Evolutionary conservation across 2,329 filamentous ascomycete species (phyloP), one percentile per base, ranked within the genome.

Genomic region (Aspergillus tanneri): DNA sequence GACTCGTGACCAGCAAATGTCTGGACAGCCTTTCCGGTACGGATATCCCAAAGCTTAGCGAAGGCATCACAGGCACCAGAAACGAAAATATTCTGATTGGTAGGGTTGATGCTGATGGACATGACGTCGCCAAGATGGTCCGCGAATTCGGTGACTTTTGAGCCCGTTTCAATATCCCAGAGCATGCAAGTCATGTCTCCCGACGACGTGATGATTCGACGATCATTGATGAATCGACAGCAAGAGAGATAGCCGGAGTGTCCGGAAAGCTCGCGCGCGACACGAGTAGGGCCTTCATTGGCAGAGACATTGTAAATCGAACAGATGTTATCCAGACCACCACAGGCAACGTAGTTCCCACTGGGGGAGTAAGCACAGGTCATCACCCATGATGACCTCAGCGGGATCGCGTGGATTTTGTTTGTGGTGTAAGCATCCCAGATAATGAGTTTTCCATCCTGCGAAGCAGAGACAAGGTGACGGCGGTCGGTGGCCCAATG

Each of bases 151-250:
- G 91, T 95, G 34, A 96, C 88, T 77, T 96, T 96, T 58, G 91
- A 90, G 48, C 93, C 93, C 0, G 92, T 95, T 75, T 99, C 93
- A 57, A 99, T 92, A 77, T 99, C 93, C 93, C 93, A 99, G 67
- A 97, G 88, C 86, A 97, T 96, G 72, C 93, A 99, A 43, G 93
- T 99, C 93, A 99, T 99, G 70, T 99, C 93, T 56, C 93, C 93
- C 2, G 93, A 99, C 0, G 93, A 97, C 52, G 93, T 99, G 57
- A 99, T 84, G 65, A 99, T 97, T 67, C 90, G 90, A 66, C 93
- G 86, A 76, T 99, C 93, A 71, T 96, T 97, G 78, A 97, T 95
- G 73, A 99, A 99, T 57, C 93, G 87, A 72, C 93, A 97, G 86
- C 93, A 99, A 18, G 90, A 96, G 36, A 99, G 83, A 67, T 99